These are phyloP conservation scores for Vachellia pachyceras DNA, from an alignment of 306 rosid species.

Conservation along the genomic window DNA sequence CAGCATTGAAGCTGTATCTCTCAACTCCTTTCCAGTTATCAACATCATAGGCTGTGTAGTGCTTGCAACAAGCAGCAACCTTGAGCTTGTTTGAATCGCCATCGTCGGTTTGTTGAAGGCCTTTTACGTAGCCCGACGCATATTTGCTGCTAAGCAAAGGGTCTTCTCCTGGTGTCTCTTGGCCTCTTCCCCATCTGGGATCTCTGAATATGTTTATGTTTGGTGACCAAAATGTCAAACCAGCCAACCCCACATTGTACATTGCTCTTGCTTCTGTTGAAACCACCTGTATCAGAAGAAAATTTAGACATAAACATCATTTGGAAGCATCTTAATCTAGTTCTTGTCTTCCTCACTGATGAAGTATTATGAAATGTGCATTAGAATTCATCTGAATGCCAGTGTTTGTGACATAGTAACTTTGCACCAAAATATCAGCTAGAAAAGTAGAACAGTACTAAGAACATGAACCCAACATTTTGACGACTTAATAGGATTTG, in stretches of 20 bases:
- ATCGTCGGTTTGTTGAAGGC: conserved; percentile 80
- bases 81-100: conserved; percentile 72
- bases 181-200: conserved; percentile 99
- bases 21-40: conserved; percentile 94
- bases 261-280: conserved; percentile 98
- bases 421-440: not conserved
- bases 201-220: conserved; percentile 92
- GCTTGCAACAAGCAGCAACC: conserved; percentile 99
- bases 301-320: conserved; percentile 33
- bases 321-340: conserved; percentile 5
- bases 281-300: conserved; percentile 65
- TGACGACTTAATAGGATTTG: conserved; percentile 32
- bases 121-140: conserved; percentile 75
- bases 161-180: conserved; percentile 97
- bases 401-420: conserved; percentile 10
- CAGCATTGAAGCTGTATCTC: conserved; percentile 84
- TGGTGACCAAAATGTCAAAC: conserved; percentile 96
- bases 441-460: conserved; percentile 12
- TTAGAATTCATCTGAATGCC: conserved; percentile 28
- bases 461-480: not conserved
- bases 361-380: not conserved
- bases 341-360: not conserved
- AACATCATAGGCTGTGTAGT: conserved; percentile 93
- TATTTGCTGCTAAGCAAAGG: conserved; percentile 88
- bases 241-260: conserved; percentile 98